Conservation (phyloP, 1,284 basidiomycete genomes). For the Leccinum glutinopallens region DNA sequence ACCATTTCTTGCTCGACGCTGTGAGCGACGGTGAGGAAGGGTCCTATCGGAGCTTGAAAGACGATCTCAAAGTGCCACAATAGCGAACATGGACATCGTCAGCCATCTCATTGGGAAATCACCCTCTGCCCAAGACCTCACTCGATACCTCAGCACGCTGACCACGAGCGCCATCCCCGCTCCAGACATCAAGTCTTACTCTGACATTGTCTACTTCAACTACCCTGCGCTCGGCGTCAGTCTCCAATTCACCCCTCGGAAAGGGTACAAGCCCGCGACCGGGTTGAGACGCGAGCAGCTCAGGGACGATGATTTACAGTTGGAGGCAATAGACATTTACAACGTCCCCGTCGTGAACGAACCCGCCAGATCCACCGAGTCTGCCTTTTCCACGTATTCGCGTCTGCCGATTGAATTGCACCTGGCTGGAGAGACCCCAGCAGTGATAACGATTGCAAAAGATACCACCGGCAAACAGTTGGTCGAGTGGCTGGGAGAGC, state of each 20-base stretch:
- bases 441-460: conserved; percentile 46
- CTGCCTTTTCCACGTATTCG: conserved; percentile 58
- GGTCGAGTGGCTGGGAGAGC: conserved; percentile 75
- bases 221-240: conserved; percentile 80
- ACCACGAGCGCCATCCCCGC: conserved; percentile 28
- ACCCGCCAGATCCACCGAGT: conserved; percentile 43
- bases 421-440: conserved; percentile 44
- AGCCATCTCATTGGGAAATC: conserved; percentile 45
- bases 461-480: conserved; percentile 76
- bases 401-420: conserved; percentile 48
- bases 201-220: conserved; percentile 85
- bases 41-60: conserved; percentile 30
- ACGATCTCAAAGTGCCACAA: background rate
- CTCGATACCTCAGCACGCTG: conserved; percentile 47
- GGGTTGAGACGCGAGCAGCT: conserved; percentile 51
- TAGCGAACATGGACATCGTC: conserved; percentile 30
- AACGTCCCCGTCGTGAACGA: conserved; percentile 48
- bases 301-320: conserved; percentile 47
- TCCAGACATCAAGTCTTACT: conserved; percentile 76
- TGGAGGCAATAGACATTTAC: conserved; percentile 83
- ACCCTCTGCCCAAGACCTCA: conserved; percentile 49
- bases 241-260: conserved; percentile 64
- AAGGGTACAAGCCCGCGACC: conserved; percentile 59
- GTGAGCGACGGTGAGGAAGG: conserved; percentile 14
- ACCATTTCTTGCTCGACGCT: conserved; percentile 26